Evolutionary conservation across 2,329 filamentous ascomycete genomes (phyloP).

Genomic region (Talaromyces sp.): DNA sequence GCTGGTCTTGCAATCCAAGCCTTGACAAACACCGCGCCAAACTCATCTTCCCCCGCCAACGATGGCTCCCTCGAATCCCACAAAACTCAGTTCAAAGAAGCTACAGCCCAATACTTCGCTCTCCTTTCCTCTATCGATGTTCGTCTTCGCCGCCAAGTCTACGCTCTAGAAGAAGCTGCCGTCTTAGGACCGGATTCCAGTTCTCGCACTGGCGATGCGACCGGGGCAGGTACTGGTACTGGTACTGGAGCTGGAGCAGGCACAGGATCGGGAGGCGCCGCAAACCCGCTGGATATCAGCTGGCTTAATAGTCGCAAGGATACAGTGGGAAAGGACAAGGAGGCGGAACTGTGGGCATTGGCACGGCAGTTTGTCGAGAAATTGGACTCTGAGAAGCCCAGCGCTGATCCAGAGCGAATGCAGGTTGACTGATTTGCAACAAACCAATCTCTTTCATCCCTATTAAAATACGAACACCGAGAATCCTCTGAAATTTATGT

Average conservation of each 20-base stretch:
- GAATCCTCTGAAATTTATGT: constrained; percentile 32
- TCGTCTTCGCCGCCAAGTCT: constrained; percentile 72
- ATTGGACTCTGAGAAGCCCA: constrained; percentile 27
- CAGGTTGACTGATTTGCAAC: constrained; percentile 39
- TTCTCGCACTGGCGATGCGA: constrained; percentile 34
- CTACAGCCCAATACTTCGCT: constrained; percentile 65
- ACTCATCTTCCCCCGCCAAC: constrained; percentile 25
- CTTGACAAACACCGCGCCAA: constrained; percentile 56
- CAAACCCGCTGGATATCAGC: constrained; percentile 74
- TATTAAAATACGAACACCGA: background rate
- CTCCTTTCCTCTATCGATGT: constrained; percentile 76
- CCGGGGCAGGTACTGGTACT: constrained; percentile 32
- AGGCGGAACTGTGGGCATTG: constrained; percentile 74
- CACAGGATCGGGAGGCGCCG: constrained; percentile 36
- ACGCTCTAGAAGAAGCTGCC: constrained; percentile 77
- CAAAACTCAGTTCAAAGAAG: constrained; percentile 61
- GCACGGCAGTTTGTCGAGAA: constrained; percentile 59
- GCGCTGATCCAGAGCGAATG: constrained; percentile 37
- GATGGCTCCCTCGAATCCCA: constrained; percentile 56
- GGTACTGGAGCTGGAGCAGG: constrained; percentile 18
- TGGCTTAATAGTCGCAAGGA: constrained; percentile 86
- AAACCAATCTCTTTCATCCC: background rate
- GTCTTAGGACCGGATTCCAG: constrained; percentile 61
- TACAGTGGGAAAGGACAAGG: constrained; percentile 79
- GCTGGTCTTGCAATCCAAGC: constrained; percentile 66